Base-by-base conservation (phyloP, 352 stramenopile species). In the Pythium biforme region DNA sequence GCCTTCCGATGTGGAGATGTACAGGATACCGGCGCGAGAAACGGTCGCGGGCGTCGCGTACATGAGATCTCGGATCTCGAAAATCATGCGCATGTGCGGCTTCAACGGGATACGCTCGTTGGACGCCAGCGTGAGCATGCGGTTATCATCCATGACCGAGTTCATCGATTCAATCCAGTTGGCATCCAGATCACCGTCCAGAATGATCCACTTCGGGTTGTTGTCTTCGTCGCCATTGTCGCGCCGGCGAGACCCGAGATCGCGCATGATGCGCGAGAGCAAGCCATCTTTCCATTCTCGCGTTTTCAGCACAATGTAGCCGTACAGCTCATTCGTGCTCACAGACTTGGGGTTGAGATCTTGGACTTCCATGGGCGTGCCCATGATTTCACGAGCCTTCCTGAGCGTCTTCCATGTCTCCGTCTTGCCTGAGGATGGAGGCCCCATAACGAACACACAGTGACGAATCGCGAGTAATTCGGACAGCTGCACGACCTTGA, bases 81-180 rank as follows among this genome's bases (percentile, higher is more conserved):
- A 99, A 63, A 99, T 97, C 89, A 99, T 97, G 43, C 91, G 77
- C 95, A 99, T 99, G 73, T 98, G 89, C 20, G 89, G 77, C 68
- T 98, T 98, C 15, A 99, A 77, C 17, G 95, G 95, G 59, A 99
- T 98, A 59, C 95, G 89, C 73, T 99, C 96, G 67, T 98, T 99
- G 1, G 92, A 98, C 5, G 95, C 95, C 11, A 99, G 73, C 17
- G 95, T 98, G 19, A 99, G 89, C 91, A 98, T 98, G 33, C 90
- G 83, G 66, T 98, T 98, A 59, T 98, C 95, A 66, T 98, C 95
- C 95, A 99, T 98, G 49, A 98, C 92, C 3, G 90, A 97, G 75
- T 98, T 98, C 94, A 98, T 98, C 0, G 86, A 97, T 68, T 99
- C 95, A 60, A 98, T 98, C 95, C 95, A 99, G 73, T 98, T 98